Conservation (phyloP, 139 green algal genomes). For the Chara braunii region DNA sequence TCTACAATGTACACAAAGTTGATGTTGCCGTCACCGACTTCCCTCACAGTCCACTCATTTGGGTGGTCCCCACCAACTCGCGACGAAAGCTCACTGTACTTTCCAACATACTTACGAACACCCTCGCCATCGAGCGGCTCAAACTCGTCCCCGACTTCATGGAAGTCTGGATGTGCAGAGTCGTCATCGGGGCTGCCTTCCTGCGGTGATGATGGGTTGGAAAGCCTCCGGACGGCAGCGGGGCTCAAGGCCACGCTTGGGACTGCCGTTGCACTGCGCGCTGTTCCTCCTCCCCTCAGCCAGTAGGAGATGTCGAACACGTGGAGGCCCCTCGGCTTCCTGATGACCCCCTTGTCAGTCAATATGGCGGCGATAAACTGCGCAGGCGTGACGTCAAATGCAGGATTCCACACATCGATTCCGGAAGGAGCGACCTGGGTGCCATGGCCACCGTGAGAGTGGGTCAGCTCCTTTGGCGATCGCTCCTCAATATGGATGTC, state of each 20-base stretch:
- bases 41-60: conserved; percentile 45
- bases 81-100: conserved; percentile 21
- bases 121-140: too few species aligned
- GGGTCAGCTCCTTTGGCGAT: conserved; percentile 53
- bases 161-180: too few species aligned
- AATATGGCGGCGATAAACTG: conserved; percentile 85
- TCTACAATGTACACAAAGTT: conserved; percentile 97
- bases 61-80: conserved; percentile 22
- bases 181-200: too few species aligned
- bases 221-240: too few species aligned
- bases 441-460: conserved; percentile 43
- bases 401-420: conserved; percentile 86
- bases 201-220: too few species aligned
- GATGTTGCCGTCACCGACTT: conserved; percentile 97
- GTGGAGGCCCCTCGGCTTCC: conserved; percentile 36
- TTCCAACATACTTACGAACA: too few species aligned
- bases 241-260: too few species aligned
- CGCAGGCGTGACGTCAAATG: conserved; percentile 86
- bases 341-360: conserved; percentile 77
- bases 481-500: conserved; percentile 74
- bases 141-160: neutral
- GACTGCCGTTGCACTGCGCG: too few species aligned
- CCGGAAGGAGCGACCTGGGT: conserved; percentile 59
- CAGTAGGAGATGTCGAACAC: conserved; percentile 53
- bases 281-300: too few species aligned